phyloP scores from a whole-genome alignment of 805 yeast species.

The Candida qinlingensis region DNA sequence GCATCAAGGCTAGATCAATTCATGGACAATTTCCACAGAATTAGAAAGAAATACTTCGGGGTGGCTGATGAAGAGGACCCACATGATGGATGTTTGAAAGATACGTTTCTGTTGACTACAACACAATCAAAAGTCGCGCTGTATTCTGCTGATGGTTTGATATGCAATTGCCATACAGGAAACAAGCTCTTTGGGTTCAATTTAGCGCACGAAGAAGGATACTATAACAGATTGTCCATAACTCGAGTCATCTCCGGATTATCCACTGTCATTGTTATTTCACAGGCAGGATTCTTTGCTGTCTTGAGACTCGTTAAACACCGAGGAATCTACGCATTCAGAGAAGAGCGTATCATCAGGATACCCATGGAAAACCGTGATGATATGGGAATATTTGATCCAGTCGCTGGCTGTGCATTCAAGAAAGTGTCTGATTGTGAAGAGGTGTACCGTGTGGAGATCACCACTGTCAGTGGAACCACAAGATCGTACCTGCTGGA shows the following conservation, averaged over 20 bases:
- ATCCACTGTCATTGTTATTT: slow-evolving; percentile 35
- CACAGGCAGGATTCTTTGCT: slow-evolving; percentile 40
- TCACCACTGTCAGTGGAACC: neutral
- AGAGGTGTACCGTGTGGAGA: neutral
- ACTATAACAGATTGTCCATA: slow-evolving; percentile 26
- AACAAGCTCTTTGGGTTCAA: slow-evolving; percentile 33
- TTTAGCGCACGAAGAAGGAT: slow-evolving; percentile 8
- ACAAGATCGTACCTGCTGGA: neutral
- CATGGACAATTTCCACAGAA: slow-evolving; percentile 22
- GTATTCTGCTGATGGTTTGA: slow-evolving; percentile 38
- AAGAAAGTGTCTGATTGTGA: neutral
- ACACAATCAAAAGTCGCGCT: slow-evolving; percentile 41
- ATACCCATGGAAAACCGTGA: neutral
- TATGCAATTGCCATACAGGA: slow-evolving; percentile 42
- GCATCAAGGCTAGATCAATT: slow-evolving; percentile 14
- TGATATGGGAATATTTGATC: neutral
- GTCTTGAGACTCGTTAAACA: slow-evolving; percentile 37
- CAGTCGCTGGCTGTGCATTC: neutral
- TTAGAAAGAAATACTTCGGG: slow-evolving; percentile 17
- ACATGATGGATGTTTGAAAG: slow-evolving; percentile 2
- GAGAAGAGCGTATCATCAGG: slow-evolving; percentile 31
- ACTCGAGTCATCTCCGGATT: slow-evolving; percentile 34
- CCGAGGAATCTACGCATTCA: slow-evolving; percentile 35
- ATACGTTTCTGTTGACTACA: slow-evolving; percentile 36
- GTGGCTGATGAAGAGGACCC: neutral